Conservation (phyloP, 1,139 yeast species). For the Kazachstania sp. region DNA sequence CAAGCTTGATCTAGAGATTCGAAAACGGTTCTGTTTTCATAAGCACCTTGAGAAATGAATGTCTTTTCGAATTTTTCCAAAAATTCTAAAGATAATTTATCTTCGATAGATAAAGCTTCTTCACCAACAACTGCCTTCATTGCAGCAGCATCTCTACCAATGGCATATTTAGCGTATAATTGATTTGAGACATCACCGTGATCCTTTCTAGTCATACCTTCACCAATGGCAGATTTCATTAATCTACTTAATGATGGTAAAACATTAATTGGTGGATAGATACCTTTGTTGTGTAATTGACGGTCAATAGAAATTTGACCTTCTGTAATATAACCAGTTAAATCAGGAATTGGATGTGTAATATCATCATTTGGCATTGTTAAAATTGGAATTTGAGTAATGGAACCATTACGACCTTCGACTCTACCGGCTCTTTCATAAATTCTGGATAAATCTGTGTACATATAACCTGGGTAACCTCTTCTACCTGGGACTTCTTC, state of each 20-base stretch:
- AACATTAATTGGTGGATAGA: conserved; percentile 97
- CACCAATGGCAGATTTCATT: conserved; percentile 99
- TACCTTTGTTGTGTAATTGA: conserved; percentile 90
- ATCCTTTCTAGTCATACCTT: conserved; percentile 99
- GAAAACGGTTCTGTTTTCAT: conserved; percentile 87
- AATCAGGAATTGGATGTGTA: conserved; percentile 99
- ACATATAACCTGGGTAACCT: conserved; percentile 99
- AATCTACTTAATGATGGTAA: conserved; percentile 94
- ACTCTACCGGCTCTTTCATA: conserved; percentile 99
- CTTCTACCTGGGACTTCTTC: conserved; percentile 99
- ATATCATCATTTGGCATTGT: conserved; percentile 99
- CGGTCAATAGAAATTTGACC: conserved; percentile 98
- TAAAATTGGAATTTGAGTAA: conserved; percentile 95
- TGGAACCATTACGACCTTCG: conserved; percentile 98
- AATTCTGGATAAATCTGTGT: conserved; percentile 96
- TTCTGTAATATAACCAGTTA: conserved; percentile 98
- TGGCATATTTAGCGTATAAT: conserved; percentile 96
- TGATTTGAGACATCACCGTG: conserved; percentile 99
- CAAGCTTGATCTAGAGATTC: conserved; percentile 97
- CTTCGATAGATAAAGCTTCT: conserved; percentile 96
- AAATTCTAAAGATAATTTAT: conserved; percentile 91
- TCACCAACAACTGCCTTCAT: conserved; percentile 99
- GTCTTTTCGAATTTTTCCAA: conserved; percentile 96
- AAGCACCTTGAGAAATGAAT: conserved; percentile 91
- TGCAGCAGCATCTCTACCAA: conserved; percentile 99